Conservation (phyloP, 768 basidiomycete genomes). For the Amanita polypyramis region DNA sequence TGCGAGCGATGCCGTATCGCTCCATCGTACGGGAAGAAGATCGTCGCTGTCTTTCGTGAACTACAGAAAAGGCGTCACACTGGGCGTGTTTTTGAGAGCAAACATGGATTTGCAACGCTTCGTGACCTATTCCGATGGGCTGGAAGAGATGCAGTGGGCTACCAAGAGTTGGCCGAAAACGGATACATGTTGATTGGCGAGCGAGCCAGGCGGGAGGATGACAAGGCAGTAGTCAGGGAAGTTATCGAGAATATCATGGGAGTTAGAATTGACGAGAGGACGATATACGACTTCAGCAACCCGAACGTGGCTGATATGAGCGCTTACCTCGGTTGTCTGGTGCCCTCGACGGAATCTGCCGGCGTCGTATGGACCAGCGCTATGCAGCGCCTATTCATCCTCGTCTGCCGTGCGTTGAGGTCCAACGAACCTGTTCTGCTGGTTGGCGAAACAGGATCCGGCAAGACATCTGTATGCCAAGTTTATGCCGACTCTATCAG, state of each 20-base stretch:
- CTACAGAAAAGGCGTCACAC: constrained; percentile 87
- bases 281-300: constrained; percentile 52
- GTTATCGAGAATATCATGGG: constrained; percentile 87
- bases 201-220: constrained; percentile 74
- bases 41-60: constrained; percentile 88
- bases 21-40: constrained; percentile 84
- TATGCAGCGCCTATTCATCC: constrained; percentile 81
- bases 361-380: constrained; percentile 86
- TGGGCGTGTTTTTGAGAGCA: constrained; percentile 92
- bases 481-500: constrained; percentile 60
- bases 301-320: constrained; percentile 25
- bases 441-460: constrained; percentile 95
- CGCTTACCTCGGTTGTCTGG: constrained; percentile 43
- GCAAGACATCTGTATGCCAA: constrained; percentile 96
- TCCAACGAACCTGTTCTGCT: constrained; percentile 92
- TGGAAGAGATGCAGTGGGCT: constrained; percentile 75
- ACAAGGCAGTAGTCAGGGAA: constrained; percentile 83
- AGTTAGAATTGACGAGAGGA: constrained; percentile 65
- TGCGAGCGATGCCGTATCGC: constrained; percentile 88
- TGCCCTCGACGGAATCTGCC: constrained; percentile 28
- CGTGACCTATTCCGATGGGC: constrained; percentile 98
- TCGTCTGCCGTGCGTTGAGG: constrained; percentile 76
- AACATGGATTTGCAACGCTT: constrained; percentile 92
- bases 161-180: constrained; percentile 89
- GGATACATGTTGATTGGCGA: constrained; percentile 98